phyloP scores from a whole-genome alignment of 345 rosid species.

The Microcos paniculata region DNA sequence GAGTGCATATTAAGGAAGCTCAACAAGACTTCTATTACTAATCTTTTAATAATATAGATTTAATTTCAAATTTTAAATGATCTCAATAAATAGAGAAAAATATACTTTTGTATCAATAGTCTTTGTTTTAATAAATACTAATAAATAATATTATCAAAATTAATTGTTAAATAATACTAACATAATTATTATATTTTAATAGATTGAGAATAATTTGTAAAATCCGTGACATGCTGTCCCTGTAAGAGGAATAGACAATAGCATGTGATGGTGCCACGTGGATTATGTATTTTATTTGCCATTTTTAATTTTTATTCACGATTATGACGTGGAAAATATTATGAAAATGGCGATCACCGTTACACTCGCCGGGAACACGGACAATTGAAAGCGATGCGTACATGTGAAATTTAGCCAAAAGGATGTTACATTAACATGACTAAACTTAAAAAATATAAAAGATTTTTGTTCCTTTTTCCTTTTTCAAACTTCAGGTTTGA shows the following conservation, averaged over 20 bases:
- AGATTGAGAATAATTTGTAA: neutral
- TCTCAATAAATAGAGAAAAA: no score
- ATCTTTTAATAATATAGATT: no score
- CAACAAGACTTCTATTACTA: no score
- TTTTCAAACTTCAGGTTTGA: neutral
- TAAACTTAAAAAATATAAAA: neutral
- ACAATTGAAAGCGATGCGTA: conserved; percentile 24
- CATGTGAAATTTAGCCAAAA: conserved; percentile 20
- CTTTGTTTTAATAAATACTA: no score
- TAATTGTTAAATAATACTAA: no score
- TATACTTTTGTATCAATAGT: no score
- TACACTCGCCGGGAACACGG: conserved; percentile 29
- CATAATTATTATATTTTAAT: no score
- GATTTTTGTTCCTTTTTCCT: neutral
- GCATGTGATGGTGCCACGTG: conserved; percentile 41
- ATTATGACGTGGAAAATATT: conserved; percentile 6
- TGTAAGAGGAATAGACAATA: conserved; percentile 8
- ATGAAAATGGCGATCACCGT: conserved; percentile 13
- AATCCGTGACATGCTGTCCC: conserved; percentile 19
- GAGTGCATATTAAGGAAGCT: no score
- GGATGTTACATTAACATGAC: neutral
- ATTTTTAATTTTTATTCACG: neutral
- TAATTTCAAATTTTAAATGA: no score
- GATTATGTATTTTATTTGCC: neutral
- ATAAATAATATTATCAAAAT: no score